These are phyloP conservation scores for Canavalia gladiata DNA, from an alignment of 306 rosid species.

Conservation along the genomic window DNA sequence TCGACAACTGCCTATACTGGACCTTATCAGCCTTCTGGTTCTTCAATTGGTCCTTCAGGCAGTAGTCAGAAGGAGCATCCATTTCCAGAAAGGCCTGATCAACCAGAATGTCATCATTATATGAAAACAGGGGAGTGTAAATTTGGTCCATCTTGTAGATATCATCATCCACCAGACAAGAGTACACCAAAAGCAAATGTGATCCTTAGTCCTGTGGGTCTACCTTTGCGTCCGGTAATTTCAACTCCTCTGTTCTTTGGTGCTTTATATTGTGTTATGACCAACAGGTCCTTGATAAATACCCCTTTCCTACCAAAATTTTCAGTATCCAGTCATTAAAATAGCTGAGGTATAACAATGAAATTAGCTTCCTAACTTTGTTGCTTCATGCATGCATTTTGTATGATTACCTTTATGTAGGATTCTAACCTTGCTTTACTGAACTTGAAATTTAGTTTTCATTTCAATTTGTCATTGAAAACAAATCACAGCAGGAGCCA, in stretches of 20 bases:
- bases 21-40: slow-evolving; percentile 66
- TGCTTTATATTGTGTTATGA: slow-evolving; percentile 41
- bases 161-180: slow-evolving; percentile 90
- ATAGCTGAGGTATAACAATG: slow-evolving; percentile 5
- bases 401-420: slow-evolving; percentile 30
- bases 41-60: slow-evolving; percentile 68
- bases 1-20: slow-evolving; percentile 67
- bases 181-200: slow-evolving; percentile 63
- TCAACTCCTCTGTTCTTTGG: slow-evolving; percentile 37
- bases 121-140: slow-evolving; percentile 98
- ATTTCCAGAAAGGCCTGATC: slow-evolving; percentile 95
- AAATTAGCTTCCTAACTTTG: slow-evolving; percentile 36
- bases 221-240: slow-evolving; percentile 94
- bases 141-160: slow-evolving; percentile 96
- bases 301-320: slow-evolving; percentile 4
- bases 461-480: slow-evolving; percentile 15
- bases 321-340: slow-evolving; percentile 18
- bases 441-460: slow-evolving; percentile 39
- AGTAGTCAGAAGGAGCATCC: slow-evolving; percentile 77
- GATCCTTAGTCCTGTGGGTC: slow-evolving; percentile 75
- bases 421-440: slow-evolving; percentile 27
- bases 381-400: slow-evolving; percentile 12
- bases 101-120: slow-evolving; percentile 88
- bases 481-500: neutral
- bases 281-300: slow-evolving; percentile 14